phyloP scores from a whole-genome alignment of 495 filamentous ascomycete genomes.

The Tuber umbilicatum region DNA sequence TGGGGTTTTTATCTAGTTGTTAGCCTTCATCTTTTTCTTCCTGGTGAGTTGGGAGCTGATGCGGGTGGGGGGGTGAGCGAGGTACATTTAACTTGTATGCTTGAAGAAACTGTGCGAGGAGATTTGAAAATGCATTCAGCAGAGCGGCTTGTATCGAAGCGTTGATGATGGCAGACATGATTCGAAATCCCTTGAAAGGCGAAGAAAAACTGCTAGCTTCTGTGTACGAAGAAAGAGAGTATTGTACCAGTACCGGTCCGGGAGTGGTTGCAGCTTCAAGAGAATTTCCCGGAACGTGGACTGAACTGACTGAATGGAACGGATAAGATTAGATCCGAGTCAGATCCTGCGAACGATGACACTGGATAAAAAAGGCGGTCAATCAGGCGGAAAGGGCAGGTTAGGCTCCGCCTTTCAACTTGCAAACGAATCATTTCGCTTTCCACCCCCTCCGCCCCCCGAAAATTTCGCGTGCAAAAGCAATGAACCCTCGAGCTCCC shows the following conservation, averaged over 20 bases:
- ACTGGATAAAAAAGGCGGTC: background rate
- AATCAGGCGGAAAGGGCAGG: background rate
- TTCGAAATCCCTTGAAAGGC: background rate
- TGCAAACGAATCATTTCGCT: too few relatives aligned
- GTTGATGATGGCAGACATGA: slow-evolving; percentile 52
- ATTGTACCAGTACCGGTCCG: too few relatives aligned
- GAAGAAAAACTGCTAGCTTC: too few relatives aligned
- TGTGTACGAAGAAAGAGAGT: background rate
- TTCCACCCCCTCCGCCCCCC: too few relatives aligned
- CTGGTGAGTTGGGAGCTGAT: background rate
- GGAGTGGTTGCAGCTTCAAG: background rate
- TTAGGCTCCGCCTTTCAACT: background rate
- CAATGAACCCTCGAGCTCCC: too few relatives aligned
- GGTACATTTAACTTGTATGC: slow-evolving; percentile 59
- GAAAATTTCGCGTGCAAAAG: too few relatives aligned
- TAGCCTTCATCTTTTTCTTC: slow-evolving; percentile 7
- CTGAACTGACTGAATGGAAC: background rate
- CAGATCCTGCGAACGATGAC: background rate
- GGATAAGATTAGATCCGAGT: background rate
- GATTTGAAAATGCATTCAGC: slow-evolving; percentile 67
- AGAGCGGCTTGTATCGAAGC: slow-evolving; percentile 65
- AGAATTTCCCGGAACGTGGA: background rate
- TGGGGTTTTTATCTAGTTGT: slow-evolving; percentile 18
- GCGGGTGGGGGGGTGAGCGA: background rate
- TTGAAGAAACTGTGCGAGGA: slow-evolving; percentile 72